These are phyloP conservation scores for Sanghuangporus sanghuang DNA, from an alignment of 1,284 basidiomycete species.

Conservation along the genomic window DNA sequence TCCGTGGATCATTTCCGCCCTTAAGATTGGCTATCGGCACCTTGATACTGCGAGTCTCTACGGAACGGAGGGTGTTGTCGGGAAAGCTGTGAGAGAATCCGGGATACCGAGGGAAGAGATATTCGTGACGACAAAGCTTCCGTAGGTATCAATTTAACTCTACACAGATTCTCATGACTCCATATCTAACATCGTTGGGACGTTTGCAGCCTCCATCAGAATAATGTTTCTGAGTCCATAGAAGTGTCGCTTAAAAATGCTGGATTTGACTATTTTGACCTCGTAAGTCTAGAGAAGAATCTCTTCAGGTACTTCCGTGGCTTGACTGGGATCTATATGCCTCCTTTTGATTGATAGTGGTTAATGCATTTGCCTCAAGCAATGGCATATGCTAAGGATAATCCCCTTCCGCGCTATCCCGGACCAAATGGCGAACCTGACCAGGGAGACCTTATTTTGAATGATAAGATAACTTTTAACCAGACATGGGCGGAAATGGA, in stretches of 20 bases:
- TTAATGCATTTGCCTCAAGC: conserved; percentile 23
- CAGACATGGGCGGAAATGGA: conserved; percentile 53
- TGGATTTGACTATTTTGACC: conserved; percentile 20
- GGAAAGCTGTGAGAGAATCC: conserved; percentile 33
- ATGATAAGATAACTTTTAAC: conserved; percentile 35
- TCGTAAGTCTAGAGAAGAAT: conserved; percentile 13
- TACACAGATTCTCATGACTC: background rate
- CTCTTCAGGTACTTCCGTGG: background rate
- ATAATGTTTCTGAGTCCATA: conserved; percentile 18
- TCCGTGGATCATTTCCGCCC: conserved; percentile 20
- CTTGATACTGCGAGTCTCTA: conserved; percentile 23
- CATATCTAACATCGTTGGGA: background rate
- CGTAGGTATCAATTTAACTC: conserved; percentile 23
- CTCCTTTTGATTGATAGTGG: conserved; percentile 11
- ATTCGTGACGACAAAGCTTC: conserved; percentile 38
- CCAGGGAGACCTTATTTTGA: conserved; percentile 28
- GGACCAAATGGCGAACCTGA: conserved; percentile 20
- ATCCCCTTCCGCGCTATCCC: conserved; percentile 11
- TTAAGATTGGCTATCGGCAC: conserved; percentile 24
- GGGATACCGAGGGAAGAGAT: conserved; percentile 33
- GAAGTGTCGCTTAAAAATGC: conserved; percentile 18
- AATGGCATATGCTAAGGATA: conserved; percentile 15
- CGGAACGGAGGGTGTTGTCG: conserved; percentile 33
- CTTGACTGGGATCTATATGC: background rate
- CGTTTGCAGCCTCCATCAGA: conserved; percentile 20